Base-by-base conservation (phyloP, 306 rosid genomes). In the Rosa persica region DNA sequence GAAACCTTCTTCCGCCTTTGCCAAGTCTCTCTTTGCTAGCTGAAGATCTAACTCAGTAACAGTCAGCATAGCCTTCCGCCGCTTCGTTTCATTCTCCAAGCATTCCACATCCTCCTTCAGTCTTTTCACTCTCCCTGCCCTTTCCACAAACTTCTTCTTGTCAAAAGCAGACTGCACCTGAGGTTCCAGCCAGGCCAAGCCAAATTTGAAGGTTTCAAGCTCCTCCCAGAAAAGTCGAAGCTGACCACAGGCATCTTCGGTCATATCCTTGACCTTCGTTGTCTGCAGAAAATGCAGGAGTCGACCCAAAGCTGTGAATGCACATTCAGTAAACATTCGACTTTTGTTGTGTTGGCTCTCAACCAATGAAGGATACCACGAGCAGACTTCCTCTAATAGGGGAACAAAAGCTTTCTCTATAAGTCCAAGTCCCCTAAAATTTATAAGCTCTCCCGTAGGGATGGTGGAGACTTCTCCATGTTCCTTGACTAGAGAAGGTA, bases 191-290 rank as follows among this genome's bases (percentile, higher is more conserved):
- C 76, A 72, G 5, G 34, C 64, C 64, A 72, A 9, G 76, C 54
- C 76, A 72, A 72, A 34, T n/a, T 34, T 72, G 64, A 72, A 72
- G 30, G 22, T 49, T 40, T 34, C 6, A 5, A 72, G 46, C 55
- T 72, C 76, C 46, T 49, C 76, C 76, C 76, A 72, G 55, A 49
- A 72, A 36, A 54, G 55, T 51, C 8, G 64, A 72, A 72, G 76
- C 19, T 10, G 64, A 4, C 5, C 30, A 36, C 60, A 34, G 46
- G 76, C 64, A 36, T 72, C 46, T 39, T 20, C 30, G 10, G 23
- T 51, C 64, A 51, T 51, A 36, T 72, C 76, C 64, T 72, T 72
- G 0, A 19, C 64, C 76, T 52, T 72, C 20, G 30, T 72, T 30
- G 64, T 72, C 25, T 34, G 54, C 43, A 72, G 46, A 51, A 72